Percentiles rank a stretch among this genome's conserved stretches.
phyloP scores from a whole-genome alignment of 2,329 filamentous ascomycete genomes.

The Monosporascus sp. region DNA sequence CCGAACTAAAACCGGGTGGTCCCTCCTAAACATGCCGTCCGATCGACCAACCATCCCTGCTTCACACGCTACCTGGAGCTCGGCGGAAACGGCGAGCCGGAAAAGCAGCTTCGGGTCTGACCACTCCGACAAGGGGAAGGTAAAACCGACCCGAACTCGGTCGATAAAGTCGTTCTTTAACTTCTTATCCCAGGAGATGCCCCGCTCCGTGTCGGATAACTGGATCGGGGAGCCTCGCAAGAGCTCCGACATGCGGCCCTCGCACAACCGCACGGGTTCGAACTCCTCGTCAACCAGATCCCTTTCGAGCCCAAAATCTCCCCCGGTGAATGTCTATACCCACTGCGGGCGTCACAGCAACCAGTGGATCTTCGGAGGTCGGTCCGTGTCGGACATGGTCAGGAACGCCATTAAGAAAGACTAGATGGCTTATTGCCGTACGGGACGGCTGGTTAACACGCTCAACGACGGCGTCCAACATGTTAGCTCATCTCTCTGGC shows the following conservation, averaged over 20 bases:
- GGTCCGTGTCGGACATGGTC: conserved; percentile 39
- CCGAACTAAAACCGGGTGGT: neutral
- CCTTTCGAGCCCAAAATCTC: conserved; percentile 28
- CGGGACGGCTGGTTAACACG: conserved; percentile 2
- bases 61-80: conserved; percentile 9
- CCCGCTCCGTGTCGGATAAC: neutral
- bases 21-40: conserved; percentile 15
- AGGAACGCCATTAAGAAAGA: conserved; percentile 33
- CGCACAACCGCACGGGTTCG: conserved; percentile 7
- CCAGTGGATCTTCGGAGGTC: conserved; percentile 47
- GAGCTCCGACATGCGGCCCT: neutral
- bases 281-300: neutral
- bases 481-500: neutral
- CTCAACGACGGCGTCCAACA: neutral
- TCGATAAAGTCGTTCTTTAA: conserved; percentile 3
- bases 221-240: conserved; percentile 10
- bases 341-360: conserved; percentile 51
- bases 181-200: conserved; percentile 2
- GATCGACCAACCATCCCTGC: conserved; percentile 12
- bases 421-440: conserved; percentile 6
- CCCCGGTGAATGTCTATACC: conserved; percentile 46
- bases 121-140: conserved; percentile 18
- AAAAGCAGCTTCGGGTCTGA: conserved; percentile 22
- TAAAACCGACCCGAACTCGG: conserved; percentile 6
- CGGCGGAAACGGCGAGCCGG: conserved; percentile 12